phyloP scores from a whole-genome alignment of 1,139 yeast species.

The Debaryomyces coudertii region DNA sequence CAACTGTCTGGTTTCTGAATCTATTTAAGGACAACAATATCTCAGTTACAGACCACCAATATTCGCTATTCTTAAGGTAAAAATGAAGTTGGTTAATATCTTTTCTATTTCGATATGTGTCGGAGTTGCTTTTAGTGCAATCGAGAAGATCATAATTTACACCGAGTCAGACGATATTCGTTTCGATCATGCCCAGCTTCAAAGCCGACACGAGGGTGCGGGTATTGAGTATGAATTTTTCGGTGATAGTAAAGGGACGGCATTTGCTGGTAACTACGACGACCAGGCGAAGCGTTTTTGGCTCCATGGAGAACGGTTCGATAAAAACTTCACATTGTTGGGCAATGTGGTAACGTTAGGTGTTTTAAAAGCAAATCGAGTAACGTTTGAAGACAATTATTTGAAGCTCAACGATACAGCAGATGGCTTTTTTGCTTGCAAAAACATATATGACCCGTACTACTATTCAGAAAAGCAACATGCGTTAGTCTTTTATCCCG shows the following conservation, averaged over 20 bases:
- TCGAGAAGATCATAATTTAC: background rate
- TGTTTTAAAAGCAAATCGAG: background rate
- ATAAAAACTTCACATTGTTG: background rate
- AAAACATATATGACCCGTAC: constrained; percentile 48
- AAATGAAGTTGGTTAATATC: background rate
- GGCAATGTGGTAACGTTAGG: background rate
- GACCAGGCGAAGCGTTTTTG: background rate
- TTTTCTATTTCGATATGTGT: background rate
- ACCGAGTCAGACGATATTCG: background rate
- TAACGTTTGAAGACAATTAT: constrained; percentile 20
- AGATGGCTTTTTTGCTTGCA: constrained; percentile 41
- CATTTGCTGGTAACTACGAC: constrained; percentile 1
- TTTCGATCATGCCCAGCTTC: background rate
- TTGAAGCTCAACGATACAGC: constrained; percentile 33
- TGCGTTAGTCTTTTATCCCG: too few species aligned
- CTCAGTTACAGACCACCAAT: too few species aligned
- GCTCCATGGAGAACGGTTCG: background rate
- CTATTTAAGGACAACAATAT: too few species aligned
- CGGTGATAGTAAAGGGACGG: constrained; percentile 19
- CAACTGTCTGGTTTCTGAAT: too few species aligned
- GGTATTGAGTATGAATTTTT: constrained; percentile 52
- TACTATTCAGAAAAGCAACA: too few species aligned
- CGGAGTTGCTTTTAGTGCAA: background rate
- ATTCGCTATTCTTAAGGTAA: background rate
- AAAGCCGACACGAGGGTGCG: constrained; percentile 55